Base-by-base conservation (phyloP, 371 early-diverging fungal species). In the Umbelopsis sp. region DNA sequence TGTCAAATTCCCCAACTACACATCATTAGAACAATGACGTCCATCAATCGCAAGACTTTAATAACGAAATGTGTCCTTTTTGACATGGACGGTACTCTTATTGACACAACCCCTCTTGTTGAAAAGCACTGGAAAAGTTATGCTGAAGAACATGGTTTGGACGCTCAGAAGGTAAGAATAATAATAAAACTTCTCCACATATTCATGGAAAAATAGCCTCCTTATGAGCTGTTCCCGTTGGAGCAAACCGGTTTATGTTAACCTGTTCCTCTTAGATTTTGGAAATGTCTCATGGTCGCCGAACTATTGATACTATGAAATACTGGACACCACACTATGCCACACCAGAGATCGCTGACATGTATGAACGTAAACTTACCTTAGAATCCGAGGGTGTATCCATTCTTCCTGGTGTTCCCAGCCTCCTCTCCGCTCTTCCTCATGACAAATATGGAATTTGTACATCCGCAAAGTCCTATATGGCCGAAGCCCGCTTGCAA, bases 1-100 rank as follows among this genome's bases (percentile, higher is more conserved):
- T 41, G 41, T 25, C 25, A 20, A 3, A 20, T 51, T 35, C 57
- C 35, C 2, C 3, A 57, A 35, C 29, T 32, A 57, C 35, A 18
- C 29, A 24, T n/a, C 48, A 16, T 48, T 48, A 6, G 16, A 5
- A n/a, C 8, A 45, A 45, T 65, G 44, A 10, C 24, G 16, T 29
- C 18, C 18, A 12, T 29, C 10, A 44, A 50, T 29, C 52, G 51
- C 24, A 66, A 51, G 18, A 50, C 52, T 11, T 24, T 50, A 14
- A 35, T 52, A 22, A 32, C 52, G 20, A 70, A 65, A 65, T 65
- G 66, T 16, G 62, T 67, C 57, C 44, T 81, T 9, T 84, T 81
- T 70, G 84, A 84, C 63, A 70, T 84, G 22, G 84, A 84, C 71
- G 81, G 82, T 18, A 84, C 84, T 12, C 46, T 84, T 11, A 80